Evolutionary conservation across 345 rosid genomes (phyloP).

Genomic region (Salix koriyanagi): DNA sequence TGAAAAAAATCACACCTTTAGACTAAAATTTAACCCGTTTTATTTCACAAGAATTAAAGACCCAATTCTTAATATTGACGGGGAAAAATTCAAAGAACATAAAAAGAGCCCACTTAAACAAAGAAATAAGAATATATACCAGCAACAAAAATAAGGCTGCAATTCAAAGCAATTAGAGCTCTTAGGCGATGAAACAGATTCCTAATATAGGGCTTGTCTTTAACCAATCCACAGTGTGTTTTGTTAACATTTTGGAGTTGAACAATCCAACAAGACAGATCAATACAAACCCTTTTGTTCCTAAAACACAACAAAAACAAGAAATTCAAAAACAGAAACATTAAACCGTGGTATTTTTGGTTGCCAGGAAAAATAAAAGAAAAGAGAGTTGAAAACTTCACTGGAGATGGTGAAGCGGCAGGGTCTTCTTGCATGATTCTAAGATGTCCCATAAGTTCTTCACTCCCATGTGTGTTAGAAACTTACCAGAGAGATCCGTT

Average conservation of each 20-base stretch:
- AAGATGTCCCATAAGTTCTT: constrained; percentile 79
- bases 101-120: no score
- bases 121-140: constrained; percentile 30
- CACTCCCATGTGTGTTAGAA: constrained; percentile 56
- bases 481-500: not conserved
- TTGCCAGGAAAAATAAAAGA: not conserved
- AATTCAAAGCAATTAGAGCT: constrained; percentile 87
- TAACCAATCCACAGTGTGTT: constrained; percentile 45
- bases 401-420: constrained; percentile 83
- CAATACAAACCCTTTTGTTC: constrained; percentile 83
- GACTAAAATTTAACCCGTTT: not conserved
- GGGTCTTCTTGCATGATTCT: constrained; percentile 84
- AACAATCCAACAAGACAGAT: constrained; percentile 96
- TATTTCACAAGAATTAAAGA: not conserved
- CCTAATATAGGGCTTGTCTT: constrained; percentile 57
- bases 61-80: not conserved
- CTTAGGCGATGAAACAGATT: constrained; percentile 82
- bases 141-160: constrained; percentile 67
- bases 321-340: not conserved
- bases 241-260: constrained; percentile 67
- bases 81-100: not conserved
- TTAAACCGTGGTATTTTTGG: no score
- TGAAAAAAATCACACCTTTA: not conserved
- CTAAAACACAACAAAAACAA: constrained; percentile 22
- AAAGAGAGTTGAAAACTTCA: constrained; percentile 19